Evolutionary conservation across 495 filamentous ascomycete species (phyloP).

Genomic region (Peziza echinospora): DNA sequence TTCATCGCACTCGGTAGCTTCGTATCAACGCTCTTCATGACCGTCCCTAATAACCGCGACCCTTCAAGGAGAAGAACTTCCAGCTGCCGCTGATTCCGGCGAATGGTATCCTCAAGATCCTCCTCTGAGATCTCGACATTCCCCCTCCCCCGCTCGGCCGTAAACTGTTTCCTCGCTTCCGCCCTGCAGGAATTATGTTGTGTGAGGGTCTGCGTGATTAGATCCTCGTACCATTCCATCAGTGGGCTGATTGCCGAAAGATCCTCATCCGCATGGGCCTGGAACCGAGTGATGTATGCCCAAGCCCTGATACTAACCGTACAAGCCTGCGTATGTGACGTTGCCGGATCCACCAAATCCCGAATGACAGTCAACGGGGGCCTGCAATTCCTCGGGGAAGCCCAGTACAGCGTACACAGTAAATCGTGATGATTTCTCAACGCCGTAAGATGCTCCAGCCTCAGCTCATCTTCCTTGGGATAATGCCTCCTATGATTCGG

Average conservation of each 20-base stretch:
- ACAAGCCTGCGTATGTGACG: slow-evolving; percentile 68
- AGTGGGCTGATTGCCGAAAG: slow-evolving; percentile 18
- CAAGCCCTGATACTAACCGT: slow-evolving; percentile 64
- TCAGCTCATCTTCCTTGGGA: slow-evolving; percentile 57
- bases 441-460: slow-evolving; percentile 57
- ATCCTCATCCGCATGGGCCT: slow-evolving; percentile 19
- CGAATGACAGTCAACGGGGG: slow-evolving; percentile 50
- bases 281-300: slow-evolving; percentile 53
- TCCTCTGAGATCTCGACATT: slow-evolving; percentile 26
- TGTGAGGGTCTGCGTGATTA: slow-evolving; percentile 32
- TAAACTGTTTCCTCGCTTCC: slow-evolving; percentile 38
- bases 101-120: slow-evolving; percentile 33
- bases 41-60: slow-evolving; percentile 29
- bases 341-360: slow-evolving; percentile 54
- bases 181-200: slow-evolving; percentile 38
- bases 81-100: slow-evolving; percentile 40
- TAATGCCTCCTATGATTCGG: slow-evolving; percentile 62
- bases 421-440: slow-evolving; percentile 87
- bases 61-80: slow-evolving; percentile 35
- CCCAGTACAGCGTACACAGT: slow-evolving; percentile 73
- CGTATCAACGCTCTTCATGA: slow-evolving; percentile 20
- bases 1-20: slow-evolving; percentile 6
- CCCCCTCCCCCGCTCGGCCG: slow-evolving; percentile 17
- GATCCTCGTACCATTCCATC: slow-evolving; percentile 21
- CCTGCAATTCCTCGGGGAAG: slow-evolving; percentile 45